Conservation (phyloP, 805 yeast species). For the Suhomyces sp. region DNA sequence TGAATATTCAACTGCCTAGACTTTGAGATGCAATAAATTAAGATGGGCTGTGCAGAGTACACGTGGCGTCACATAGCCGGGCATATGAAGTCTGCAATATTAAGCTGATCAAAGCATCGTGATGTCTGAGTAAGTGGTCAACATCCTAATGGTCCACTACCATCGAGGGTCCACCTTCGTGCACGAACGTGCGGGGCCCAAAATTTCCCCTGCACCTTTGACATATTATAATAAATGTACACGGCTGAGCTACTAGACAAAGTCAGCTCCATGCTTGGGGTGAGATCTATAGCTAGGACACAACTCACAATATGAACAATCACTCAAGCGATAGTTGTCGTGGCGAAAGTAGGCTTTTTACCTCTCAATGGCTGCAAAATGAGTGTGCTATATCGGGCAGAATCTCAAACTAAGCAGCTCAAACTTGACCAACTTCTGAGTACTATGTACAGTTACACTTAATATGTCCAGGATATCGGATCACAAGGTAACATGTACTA, state of each 20-base stretch:
- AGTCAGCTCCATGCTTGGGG: neutral
- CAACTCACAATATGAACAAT: no score
- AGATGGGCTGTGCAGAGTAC: neutral
- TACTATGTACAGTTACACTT: no score
- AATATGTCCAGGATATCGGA: no score
- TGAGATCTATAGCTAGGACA: neutral
- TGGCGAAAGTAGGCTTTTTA: neutral
- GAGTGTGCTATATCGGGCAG: neutral
- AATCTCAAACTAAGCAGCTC: no score
- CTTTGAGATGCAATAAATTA: neutral
- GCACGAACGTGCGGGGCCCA: neutral
- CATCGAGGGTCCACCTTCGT: no score
- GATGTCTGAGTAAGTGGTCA: neutral
- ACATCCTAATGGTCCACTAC: no score
- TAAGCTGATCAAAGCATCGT: neutral
- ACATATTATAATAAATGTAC: neutral
- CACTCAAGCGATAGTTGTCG: neutral
- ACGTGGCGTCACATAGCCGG: neutral
- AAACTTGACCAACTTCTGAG: neutral
- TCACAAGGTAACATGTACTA: no score
- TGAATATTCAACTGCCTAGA: neutral
- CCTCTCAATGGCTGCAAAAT: neutral
- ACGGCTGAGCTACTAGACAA: neutral
- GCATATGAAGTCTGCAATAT: neutral
- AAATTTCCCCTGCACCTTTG: neutral